Evolutionary conservation across 176 grass and related monocot genomes (phyloP), one percentile per base, ranked within the genome.

Genomic region (Aegilops tauschii): DNA sequence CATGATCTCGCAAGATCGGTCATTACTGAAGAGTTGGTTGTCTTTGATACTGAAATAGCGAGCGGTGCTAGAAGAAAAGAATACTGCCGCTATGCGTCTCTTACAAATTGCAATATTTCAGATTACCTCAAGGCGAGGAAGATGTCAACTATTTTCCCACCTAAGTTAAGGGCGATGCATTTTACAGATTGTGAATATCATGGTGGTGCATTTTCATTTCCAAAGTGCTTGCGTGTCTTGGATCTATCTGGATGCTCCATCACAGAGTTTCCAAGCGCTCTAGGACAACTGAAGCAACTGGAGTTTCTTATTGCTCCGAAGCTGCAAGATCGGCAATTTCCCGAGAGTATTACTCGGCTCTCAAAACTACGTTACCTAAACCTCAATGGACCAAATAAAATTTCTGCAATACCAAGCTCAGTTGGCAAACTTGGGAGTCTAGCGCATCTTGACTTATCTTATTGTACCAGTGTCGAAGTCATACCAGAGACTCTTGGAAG

Each of bases 391-490:
- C 80, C 63, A 21, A 0, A 1, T 11, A 0, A 6, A 8, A 64
- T 86, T 10, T 37, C 37, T 5, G 30, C 0, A 23, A 25, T 86
- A 23, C 84, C 74, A 9, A n/a, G 63, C 16, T 85, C 83, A 5
- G 3, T 85, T 25, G 4, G 65, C 54, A 82, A 81, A 58, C 52
- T 65, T 81, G 28, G 9, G 28, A 4, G 10, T n/a, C 34, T 89
- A 47, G 81, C 72, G 17, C 72, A 83, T 64, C 78, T 81, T 81
- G 49, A 61, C 78, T 61, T 81, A 21, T 65, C 78, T n/a, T 1
- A 1, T 81, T 65, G 78, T 37, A n/a, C 6, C 17, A 1, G 78
- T 65, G 1, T 81, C 27, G 0, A 29, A 65, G 62, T 65, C 11
- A 28, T 65, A 29, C 63, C 12, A 65, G 63, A 65, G 63, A 65